phyloP scores from a whole-genome alignment of 2,329 filamentous ascomycete species.

The Hymenotorrendiella dingleyae region DNA sequence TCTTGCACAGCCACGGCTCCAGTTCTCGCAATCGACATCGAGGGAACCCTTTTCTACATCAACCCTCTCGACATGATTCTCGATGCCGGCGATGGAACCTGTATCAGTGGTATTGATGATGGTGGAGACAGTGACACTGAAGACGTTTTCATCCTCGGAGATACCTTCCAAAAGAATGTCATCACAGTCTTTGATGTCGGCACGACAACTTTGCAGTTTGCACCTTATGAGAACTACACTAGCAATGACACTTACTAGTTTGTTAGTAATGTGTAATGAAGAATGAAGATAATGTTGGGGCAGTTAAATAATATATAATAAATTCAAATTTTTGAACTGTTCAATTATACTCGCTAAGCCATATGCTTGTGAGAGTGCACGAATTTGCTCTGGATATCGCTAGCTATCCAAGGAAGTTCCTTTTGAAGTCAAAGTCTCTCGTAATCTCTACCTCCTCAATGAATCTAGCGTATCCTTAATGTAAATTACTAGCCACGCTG shows the following conservation, averaged over 20 bases:
- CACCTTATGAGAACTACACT: not conserved
- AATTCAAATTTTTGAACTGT: too few species aligned
- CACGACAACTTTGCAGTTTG: constrained; percentile 38
- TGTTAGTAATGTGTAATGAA: too few species aligned
- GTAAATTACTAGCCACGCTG: too few species aligned
- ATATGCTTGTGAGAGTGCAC: too few species aligned
- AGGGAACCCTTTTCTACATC: constrained; percentile 29
- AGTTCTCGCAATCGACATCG: constrained; percentile 36
- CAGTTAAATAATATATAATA: too few species aligned
- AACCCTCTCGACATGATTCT: constrained; percentile 30
- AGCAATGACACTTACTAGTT: not conserved
- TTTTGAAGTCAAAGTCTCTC: too few species aligned
- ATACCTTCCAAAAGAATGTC: constrained; percentile 43
- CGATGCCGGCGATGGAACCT: constrained; percentile 5
- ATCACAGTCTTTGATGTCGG: constrained; percentile 45
- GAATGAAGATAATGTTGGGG: too few species aligned
- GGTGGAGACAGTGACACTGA: not conserved
- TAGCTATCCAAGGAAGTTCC: too few species aligned
- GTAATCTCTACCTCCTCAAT: too few species aligned
- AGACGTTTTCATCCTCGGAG: constrained; percentile 34
- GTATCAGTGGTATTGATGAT: not conserved
- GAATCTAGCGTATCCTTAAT: too few species aligned
- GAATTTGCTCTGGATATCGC: too few species aligned
- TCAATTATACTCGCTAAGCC: too few species aligned
- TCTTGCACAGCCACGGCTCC: constrained; percentile 37